Percentiles rank a stretch among this genome's conserved stretches.
These are phyloP conservation scores for Physaria fendleri DNA, from an alignment of 345 rosid species.

Conservation along the genomic window DNA sequence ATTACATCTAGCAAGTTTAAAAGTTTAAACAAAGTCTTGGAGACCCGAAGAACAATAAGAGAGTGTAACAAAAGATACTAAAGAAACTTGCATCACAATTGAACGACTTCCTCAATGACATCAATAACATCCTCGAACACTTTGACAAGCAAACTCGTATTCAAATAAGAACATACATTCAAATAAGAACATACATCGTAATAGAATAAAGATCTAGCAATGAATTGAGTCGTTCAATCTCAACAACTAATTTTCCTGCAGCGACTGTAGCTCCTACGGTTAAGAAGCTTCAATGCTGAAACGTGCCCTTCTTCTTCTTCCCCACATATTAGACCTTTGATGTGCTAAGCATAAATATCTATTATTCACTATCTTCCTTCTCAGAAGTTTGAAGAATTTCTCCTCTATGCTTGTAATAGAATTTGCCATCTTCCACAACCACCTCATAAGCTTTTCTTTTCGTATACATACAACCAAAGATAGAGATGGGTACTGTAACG, in stretches of 20 bases:
- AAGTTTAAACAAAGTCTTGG: too few relatives aligned
- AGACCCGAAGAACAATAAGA: too few relatives aligned
- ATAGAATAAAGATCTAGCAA: not conserved
- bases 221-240: conserved; percentile 29
- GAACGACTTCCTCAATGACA: conserved; percentile 34
- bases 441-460: conserved; percentile 85
- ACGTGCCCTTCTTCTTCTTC: conserved; percentile 69
- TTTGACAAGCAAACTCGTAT: too few relatives aligned
- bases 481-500: not conserved
- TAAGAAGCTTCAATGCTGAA: conserved; percentile 91
- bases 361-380: conserved; percentile 42
- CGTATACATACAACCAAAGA: conserved; percentile 41
- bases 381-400: conserved; percentile 49
- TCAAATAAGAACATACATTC: too few relatives aligned
- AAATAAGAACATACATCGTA: conserved; percentile 10
- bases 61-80: too few relatives aligned
- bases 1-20: not conserved
- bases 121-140: conserved; percentile 42
- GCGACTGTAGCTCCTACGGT: conserved; percentile 88
- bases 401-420: conserved; percentile 57
- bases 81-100: not conserved
- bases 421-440: conserved; percentile 56
- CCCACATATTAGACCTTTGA: conserved; percentile 69
- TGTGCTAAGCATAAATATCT: conserved; percentile 89
- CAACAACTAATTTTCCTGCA: conserved; percentile 68